These are phyloP conservation scores for Podila minutissima DNA, from an alignment of 192 early-diverging fungal genomes.

Conservation along the genomic window DNA sequence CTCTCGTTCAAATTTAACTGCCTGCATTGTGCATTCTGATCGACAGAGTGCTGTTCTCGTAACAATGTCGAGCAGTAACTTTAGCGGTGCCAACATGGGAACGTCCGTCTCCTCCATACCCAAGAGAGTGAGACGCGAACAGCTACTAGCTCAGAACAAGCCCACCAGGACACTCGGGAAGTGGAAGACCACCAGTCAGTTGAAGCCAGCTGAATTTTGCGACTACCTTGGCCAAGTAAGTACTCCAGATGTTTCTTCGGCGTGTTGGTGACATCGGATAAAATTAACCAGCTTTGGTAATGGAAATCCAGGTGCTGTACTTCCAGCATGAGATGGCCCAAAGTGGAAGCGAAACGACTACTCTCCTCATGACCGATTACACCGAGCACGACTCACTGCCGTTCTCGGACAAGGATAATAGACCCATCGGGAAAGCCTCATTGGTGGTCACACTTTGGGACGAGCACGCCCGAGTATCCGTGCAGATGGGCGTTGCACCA, in stretches of 20 bases:
- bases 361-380: conserved; percentile 31
- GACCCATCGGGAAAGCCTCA: conserved; percentile 14
- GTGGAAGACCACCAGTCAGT: conserved; percentile 14
- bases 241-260: neutral
- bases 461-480: conserved; percentile 10
- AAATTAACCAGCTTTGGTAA: neutral
- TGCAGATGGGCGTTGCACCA: neutral
- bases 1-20: too few species aligned
- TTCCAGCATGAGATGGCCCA: conserved; percentile 1
- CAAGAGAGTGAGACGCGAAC: too few species aligned
- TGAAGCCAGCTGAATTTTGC: conserved; percentile 3
- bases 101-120: too few species aligned
- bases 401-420: conserved; percentile 1
- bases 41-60: too few species aligned
- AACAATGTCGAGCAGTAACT: too few species aligned
- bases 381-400: conserved; percentile 27
- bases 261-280: neutral
- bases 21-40: too few species aligned
- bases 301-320: conserved; percentile 15
- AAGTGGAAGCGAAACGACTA: neutral
- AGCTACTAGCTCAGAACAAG: neutral
- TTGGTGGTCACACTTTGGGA: conserved; percentile 40
- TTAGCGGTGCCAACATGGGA: too few species aligned
- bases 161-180: neutral
- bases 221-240: conserved; percentile 33